phyloP scores from a whole-genome alignment of 2,329 filamentous ascomycete genomes.

The Cladobotryum mycophilum region DNA sequence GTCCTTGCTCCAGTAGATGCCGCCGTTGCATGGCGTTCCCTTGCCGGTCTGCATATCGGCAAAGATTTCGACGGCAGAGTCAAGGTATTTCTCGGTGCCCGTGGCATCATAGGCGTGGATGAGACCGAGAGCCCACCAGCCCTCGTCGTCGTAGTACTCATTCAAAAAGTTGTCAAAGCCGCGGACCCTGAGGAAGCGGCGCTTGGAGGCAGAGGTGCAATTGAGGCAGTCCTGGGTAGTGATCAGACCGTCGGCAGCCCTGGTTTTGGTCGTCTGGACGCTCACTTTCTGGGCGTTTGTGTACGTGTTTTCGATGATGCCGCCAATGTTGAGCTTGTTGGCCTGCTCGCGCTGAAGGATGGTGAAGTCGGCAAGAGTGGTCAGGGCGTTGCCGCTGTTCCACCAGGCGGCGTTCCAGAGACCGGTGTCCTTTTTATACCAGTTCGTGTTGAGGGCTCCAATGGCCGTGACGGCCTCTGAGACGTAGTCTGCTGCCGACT shows the following conservation, averaged over 20 bases:
- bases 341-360: conserved; percentile 26
- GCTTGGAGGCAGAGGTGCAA: conserved; percentile 16
- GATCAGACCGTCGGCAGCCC: conserved; percentile 30
- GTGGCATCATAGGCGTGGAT: conserved; percentile 52
- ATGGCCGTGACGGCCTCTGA: conserved; percentile 8
- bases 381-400: conserved; percentile 64
- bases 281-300: conserved; percentile 35
- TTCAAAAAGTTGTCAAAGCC: conserved; percentile 40
- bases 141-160: conserved; percentile 53
- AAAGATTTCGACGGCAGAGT: conserved; percentile 47
- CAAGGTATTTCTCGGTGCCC: conserved; percentile 44
- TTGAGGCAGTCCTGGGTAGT: conserved; percentile 22
- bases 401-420: conserved; percentile 65
- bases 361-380: conserved; percentile 52
- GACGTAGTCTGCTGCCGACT: conserved; percentile 4
- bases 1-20: conserved; percentile 52
- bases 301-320: conserved; percentile 40
- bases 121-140: conserved; percentile 59
- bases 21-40: conserved; percentile 44
- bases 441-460: conserved; percentile 44
- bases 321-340: conserved; percentile 32
- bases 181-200: conserved; percentile 27
- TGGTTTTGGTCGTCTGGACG: conserved; percentile 32
- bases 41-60: conserved; percentile 48
- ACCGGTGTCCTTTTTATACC: conserved; percentile 55